phyloP scores from a whole-genome alignment of 2,329 filamentous ascomycete genomes.

The Tolypocladium ophioglossoides region DNA sequence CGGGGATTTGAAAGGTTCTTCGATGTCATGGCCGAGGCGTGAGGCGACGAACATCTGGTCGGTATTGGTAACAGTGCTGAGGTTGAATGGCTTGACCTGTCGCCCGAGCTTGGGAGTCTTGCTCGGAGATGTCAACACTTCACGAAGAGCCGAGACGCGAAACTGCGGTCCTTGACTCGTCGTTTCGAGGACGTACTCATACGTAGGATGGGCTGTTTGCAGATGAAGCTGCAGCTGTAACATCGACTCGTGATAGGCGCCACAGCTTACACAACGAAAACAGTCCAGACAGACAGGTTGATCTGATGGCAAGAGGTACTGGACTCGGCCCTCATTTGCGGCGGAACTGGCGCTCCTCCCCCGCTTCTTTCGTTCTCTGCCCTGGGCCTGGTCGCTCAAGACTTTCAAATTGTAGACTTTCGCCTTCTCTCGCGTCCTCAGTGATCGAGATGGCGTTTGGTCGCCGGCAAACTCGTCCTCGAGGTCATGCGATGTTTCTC shows the following conservation, averaged over 20 bases:
- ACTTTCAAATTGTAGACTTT: constrained; percentile 50
- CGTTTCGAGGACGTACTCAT: constrained; percentile 28
- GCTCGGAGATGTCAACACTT: constrained; percentile 16
- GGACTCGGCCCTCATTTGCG: constrained; percentile 30
- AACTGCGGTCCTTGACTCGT: constrained; percentile 28
- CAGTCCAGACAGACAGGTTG: constrained; percentile 34
- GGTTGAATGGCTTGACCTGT: constrained; percentile 31
- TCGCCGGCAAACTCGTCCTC: constrained; percentile 36
- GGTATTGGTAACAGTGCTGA: constrained; percentile 32
- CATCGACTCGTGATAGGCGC: constrained; percentile 34
- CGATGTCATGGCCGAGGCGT: constrained; percentile 26
- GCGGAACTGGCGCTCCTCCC: constrained; percentile 13
- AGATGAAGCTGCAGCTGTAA: constrained; percentile 38
- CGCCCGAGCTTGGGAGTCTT: constrained; percentile 32
- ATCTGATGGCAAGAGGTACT: constrained; percentile 33
- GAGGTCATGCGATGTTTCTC: constrained; percentile 26
- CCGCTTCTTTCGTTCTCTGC: constrained; percentile 35
- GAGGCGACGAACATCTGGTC: constrained; percentile 35
- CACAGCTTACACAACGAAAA: constrained; percentile 42
- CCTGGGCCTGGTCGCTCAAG: constrained; percentile 46
- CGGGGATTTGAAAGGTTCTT: constrained; percentile 15
- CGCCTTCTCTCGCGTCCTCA: constrained; percentile 35
- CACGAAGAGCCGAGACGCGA: constrained; percentile 23
- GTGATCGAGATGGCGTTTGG: constrained; percentile 39
- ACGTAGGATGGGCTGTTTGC: constrained; percentile 32